Percentiles rank a stretch among this genome's conserved stretches.
These are phyloP conservation scores for Exophiala viscosa DNA, from an alignment of 2,329 filamentous ascomycete species.

Conservation along the genomic window DNA sequence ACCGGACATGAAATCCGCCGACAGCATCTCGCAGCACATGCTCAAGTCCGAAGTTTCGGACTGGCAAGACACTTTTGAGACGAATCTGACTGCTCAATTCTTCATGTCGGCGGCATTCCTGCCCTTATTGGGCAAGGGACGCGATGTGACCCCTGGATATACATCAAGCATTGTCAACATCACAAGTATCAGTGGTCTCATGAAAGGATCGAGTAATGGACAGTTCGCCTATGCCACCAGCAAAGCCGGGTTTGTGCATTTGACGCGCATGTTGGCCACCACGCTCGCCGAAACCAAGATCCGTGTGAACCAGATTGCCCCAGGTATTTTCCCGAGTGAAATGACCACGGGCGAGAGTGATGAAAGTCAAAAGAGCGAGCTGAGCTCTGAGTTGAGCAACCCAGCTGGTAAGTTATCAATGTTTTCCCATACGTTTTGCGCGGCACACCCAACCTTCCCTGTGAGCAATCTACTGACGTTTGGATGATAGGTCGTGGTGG, in stretches of 20 bases:
- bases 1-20: constrained; percentile 46
- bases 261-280: constrained; percentile 54
- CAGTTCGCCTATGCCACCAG: constrained; percentile 52
- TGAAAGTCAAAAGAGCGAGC: constrained; percentile 52
- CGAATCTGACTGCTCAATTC: constrained; percentile 50
- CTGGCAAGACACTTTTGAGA: constrained; percentile 51
- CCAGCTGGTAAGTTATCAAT: constrained; percentile 37
- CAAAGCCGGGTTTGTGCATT: constrained; percentile 50
- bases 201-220: constrained; percentile 50
- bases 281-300: constrained; percentile 56
- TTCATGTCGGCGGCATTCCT: constrained; percentile 55
- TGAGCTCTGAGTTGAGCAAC: constrained; percentile 48
- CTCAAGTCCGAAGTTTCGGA: constrained; percentile 42
- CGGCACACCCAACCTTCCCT: too few relatives aligned
- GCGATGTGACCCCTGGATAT: constrained; percentile 40
- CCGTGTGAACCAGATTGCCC: constrained; percentile 56
- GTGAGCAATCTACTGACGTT: background rate
- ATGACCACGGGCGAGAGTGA: constrained; percentile 54
- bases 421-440: too few relatives aligned
- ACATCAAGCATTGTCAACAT: constrained; percentile 50
- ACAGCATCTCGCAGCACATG: constrained; percentile 51
- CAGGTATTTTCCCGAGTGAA: constrained; percentile 56
- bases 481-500: constrained; percentile 41
- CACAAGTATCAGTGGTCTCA: constrained; percentile 48
- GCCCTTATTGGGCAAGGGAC: constrained; percentile 51